Conservation (phyloP, 331 rosid species). For the Stylosanthes scabra region DNA sequence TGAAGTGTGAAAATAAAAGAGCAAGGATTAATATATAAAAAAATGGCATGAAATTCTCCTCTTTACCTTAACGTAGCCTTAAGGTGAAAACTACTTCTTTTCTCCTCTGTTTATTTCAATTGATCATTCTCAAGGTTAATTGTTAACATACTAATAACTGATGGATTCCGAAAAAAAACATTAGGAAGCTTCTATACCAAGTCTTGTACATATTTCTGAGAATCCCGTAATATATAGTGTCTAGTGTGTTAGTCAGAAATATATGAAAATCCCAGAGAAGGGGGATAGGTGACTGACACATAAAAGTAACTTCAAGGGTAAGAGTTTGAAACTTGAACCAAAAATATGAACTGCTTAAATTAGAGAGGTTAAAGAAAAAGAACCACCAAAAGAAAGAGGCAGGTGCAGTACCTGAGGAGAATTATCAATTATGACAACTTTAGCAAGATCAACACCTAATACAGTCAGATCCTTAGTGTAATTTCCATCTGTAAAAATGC, state of each 20-base stretch:
- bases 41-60: slow-evolving; percentile 24
- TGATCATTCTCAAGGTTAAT: slow-evolving; percentile 2
- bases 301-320: slow-evolving; percentile 1
- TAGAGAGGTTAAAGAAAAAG: slow-evolving; percentile 29
- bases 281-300: not conserved
- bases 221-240: not conserved
- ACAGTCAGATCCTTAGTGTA: slow-evolving; percentile 96
- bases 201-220: slow-evolving; percentile 2
- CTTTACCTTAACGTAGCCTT: not conserved
- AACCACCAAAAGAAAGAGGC: slow-evolving; percentile 29
- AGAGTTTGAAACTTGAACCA: slow-evolving; percentile 18
- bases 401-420: slow-evolving; percentile 85
- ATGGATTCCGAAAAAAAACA: slow-evolving; percentile 18
- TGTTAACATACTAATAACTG: slow-evolving; percentile 13
- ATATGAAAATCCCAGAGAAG: not conserved
- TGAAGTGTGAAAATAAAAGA: slow-evolving; percentile 57
- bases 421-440: slow-evolving; percentile 92
- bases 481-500: slow-evolving; percentile 89
- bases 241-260: not conserved
- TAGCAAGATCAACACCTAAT: slow-evolving; percentile 89
- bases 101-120: not conserved
- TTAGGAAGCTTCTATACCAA: slow-evolving; percentile 8
- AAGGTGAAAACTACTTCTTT: not conserved
- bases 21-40: slow-evolving; percentile 45
- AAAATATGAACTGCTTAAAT: slow-evolving; percentile 4